Base-by-base conservation (phyloP, 257 asterid species). In the Cruciata laevipes region DNA sequence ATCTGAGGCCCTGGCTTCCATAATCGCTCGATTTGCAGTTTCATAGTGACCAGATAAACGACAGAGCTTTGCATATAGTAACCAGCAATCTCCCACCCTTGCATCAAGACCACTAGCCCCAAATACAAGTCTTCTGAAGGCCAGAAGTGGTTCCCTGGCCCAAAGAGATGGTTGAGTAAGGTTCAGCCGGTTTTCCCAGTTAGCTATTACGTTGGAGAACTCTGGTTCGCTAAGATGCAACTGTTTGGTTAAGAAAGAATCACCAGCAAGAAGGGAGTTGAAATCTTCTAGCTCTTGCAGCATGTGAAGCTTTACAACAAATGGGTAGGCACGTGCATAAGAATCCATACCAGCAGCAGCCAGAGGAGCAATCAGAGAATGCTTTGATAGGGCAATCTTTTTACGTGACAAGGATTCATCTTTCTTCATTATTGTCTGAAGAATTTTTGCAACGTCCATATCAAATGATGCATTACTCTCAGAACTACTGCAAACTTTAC, bases 271-370 rank as follows among this genome's bases (percentile, higher is more conserved):
- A 66, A 93, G 89, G 71, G 82, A 77, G 71, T 78, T 84, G 80
- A 89, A 90, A 79, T 90, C 99, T 82, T 90, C 99, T 30, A 93
- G 85, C 82, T 93, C 99, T 67, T 85, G 88, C 75, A 93, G 96
- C 90, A 90, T 75, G 80, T 93, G 97, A 75, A 93, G 96, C 95
- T 93, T 93, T 67, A 93, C 97, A 69, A 85, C 86, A 74, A 86
- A 93, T 33, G 99, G 99, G 72, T 93, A 90, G 42, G 97, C 99
- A 65, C 99, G 88, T 68, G 90, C 91, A 78, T 90, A 93, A 70
- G 99, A 93, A 84, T 93, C 99, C 99, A 90, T 90, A 73, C 99
- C 99, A 20, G 99, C 97, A 76, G 99, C 99, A 80, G 99, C 97
- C 70, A 93, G 89, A 73, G 99, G 99, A 83, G 97, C 99, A 82